Conservation (phyloP, 805 yeast species). For the Wickerhamiella sergipiensis region DNA sequence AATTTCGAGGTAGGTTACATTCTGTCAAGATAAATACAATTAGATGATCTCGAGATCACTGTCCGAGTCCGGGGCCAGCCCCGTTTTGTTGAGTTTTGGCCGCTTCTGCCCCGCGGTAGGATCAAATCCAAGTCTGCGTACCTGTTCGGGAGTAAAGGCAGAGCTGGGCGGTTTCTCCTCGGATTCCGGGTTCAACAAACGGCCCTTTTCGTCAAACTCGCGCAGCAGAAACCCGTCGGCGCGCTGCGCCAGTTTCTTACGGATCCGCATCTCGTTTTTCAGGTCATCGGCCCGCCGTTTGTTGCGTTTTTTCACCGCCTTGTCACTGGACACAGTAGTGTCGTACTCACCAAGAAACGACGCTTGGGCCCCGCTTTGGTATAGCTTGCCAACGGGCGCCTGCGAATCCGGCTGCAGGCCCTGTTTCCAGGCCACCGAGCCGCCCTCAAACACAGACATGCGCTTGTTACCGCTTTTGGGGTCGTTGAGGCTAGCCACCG, state of each 20-base stretch:
- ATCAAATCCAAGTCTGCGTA: constrained; percentile 20
- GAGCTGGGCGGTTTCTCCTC: background rate
- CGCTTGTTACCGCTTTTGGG: constrained; percentile 33
- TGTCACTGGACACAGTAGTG: constrained; percentile 24
- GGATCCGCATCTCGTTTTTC: constrained; percentile 21
- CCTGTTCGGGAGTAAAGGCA: constrained; percentile 15
- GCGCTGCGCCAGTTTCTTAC: constrained; percentile 24
- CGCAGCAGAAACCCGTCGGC: constrained; percentile 18
- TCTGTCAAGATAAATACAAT: background rate
- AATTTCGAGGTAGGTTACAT: too few relatives aligned
- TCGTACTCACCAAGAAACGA: constrained; percentile 32
- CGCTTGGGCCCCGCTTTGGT: constrained; percentile 1
- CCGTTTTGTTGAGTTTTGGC: background rate
- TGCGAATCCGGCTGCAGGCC: constrained; percentile 20
- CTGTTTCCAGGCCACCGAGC: constrained; percentile 19
- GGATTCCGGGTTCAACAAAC: constrained; percentile 6
- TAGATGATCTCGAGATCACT: constrained; percentile 13
- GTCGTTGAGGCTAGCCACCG: constrained; percentile 41
- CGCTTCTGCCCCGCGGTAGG: constrained; percentile 10
- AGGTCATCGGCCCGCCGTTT: constrained; percentile 17
- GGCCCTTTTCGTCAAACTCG: constrained; percentile 15
- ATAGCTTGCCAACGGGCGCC: constrained; percentile 11
- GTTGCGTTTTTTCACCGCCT: constrained; percentile 19
- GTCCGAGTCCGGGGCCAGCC: constrained; percentile 9
- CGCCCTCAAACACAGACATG: constrained; percentile 29